Percentiles rank a stretch among this genome's conserved stretches.
phyloP scores from a whole-genome alignment of 257 asterid genomes.

The Verbascum thapsus region DNA sequence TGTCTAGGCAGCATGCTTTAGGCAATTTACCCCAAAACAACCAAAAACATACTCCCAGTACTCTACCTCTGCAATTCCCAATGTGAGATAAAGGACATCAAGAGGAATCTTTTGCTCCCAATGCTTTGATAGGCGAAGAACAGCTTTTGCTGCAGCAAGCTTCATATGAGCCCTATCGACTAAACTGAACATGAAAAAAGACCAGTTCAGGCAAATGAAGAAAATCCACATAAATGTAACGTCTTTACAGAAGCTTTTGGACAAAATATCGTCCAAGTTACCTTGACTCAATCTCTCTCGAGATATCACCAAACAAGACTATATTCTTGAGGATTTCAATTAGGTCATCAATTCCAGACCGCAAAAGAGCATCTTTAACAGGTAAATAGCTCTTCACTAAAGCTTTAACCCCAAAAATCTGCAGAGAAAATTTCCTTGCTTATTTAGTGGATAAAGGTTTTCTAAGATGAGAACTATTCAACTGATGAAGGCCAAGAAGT shows the following conservation, averaged over 20 bases:
- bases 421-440: constrained; percentile 30
- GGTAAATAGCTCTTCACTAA: constrained; percentile 97
- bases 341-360: constrained; percentile 79
- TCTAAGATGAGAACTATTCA: constrained; percentile 20
- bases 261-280: constrained; percentile 33
- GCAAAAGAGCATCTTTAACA: constrained; percentile 91
- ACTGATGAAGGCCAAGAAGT: constrained; percentile 22
- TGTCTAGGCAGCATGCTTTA: constrained; percentile 1
- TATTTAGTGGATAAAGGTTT: constrained; percentile 20
- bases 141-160: constrained; percentile 97
- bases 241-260: constrained; percentile 15
- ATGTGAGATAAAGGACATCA: constrained; percentile 75
- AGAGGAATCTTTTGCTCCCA: constrained; percentile 96
- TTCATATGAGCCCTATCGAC: constrained; percentile 89
- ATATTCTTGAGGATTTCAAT: constrained; percentile 69
- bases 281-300: constrained; percentile 79
- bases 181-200: constrained; percentile 48
- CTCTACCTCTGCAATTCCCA: constrained; percentile 82
- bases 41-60: constrained; percentile 27
- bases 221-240: constrained; percentile 12
- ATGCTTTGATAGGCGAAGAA: constrained; percentile 88
- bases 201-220: constrained; percentile 23
- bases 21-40: constrained; percentile 24
- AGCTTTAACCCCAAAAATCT: constrained; percentile 93
- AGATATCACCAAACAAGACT: constrained; percentile 73